phyloP scores from a whole-genome alignment of 2,329 filamentous ascomycete species.

The Zarea fungicola region DNA sequence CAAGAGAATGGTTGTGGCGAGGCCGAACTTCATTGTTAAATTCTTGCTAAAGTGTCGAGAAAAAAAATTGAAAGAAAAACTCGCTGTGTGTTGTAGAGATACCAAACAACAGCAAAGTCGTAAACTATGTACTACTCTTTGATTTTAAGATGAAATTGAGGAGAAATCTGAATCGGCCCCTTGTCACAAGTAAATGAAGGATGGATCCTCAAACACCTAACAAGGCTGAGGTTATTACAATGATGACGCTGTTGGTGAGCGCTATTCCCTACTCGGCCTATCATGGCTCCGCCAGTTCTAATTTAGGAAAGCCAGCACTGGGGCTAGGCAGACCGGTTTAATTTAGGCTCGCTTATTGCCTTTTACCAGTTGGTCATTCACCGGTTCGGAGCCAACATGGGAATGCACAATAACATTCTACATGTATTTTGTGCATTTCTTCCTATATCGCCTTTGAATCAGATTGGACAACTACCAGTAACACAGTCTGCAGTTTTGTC shows the following conservation, averaged over 20 bases:
- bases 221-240: neutral
- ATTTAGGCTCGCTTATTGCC: too few relatives aligned
- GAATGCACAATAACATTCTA: too few relatives aligned
- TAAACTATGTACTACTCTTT: too few relatives aligned
- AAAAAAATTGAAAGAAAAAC: neutral
- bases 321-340: constrained; percentile 2
- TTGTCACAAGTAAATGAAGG: neutral
- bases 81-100: too few relatives aligned
- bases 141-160: neutral
- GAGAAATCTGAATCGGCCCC: neutral
- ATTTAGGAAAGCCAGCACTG: neutral
- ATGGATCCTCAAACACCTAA: neutral
- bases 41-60: neutral
- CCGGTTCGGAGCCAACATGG: too few relatives aligned
- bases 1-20: neutral
- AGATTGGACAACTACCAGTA: too few relatives aligned
- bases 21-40: constrained; percentile 6
- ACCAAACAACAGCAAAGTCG: too few relatives aligned
- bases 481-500: too few relatives aligned
- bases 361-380: too few relatives aligned
- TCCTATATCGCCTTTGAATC: too few relatives aligned
- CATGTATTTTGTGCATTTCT: too few relatives aligned
- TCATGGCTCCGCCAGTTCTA: constrained; percentile 3
- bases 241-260: constrained; percentile 10
- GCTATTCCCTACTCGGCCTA: neutral